Percentiles rank a stretch among this genome's conserved stretches.
Conservation (phyloP, 2,329 filamentous ascomycete genomes). For the Epichloe sibirici region DNA sequence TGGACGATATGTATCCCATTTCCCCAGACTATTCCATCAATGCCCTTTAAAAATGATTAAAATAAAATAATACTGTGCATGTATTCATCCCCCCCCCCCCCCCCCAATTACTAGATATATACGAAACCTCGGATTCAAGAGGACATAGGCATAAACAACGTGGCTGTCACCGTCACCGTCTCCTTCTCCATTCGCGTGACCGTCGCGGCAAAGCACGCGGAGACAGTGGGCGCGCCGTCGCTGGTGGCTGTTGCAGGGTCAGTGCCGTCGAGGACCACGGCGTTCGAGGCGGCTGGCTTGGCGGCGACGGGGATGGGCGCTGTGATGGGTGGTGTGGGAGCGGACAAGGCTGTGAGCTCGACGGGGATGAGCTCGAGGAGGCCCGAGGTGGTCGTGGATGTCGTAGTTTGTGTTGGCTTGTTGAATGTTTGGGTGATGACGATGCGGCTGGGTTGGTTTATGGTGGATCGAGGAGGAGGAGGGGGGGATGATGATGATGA, state of each 20-base stretch:
- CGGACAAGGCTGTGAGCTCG: constrained; percentile 5
- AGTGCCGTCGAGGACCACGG: constrained; percentile 3
- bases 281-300: constrained; percentile 5
- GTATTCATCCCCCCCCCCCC: too few species aligned
- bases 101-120: too few species aligned
- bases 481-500: neutral
- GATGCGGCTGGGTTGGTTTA: constrained; percentile 5
- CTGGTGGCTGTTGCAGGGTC: constrained; percentile 11
- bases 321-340: constrained; percentile 2
- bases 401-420: constrained; percentile 8
- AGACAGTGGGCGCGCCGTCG: constrained; percentile 23
- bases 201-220: constrained; percentile 25
- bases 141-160: constrained; percentile 2
- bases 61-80: too few species aligned
- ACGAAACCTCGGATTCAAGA: neutral
- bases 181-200: constrained; percentile 19
- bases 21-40: too few species aligned
- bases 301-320: neutral
- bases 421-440: constrained; percentile 18
- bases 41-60: too few species aligned
- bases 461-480: neutral
- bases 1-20: too few species aligned
- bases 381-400: constrained; percentile 9
- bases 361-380: constrained; percentile 18
- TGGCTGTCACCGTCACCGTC: constrained; percentile 22